Evolutionary conservation across 257 asterid species (phyloP).

Genomic region (Salvia splendens): DNA sequence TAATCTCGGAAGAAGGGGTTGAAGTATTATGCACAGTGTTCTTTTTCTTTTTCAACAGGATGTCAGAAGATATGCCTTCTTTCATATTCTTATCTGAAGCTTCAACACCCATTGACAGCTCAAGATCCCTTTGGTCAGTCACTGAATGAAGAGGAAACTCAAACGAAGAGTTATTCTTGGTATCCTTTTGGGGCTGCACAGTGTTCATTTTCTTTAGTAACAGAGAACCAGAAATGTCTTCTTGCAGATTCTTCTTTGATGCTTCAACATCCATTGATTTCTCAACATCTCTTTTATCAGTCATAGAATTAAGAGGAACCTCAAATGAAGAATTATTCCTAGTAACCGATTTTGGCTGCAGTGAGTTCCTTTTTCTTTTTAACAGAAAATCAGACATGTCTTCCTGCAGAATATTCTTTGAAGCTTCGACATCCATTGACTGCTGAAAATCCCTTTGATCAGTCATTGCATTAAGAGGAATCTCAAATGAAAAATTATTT

Average conservation of each 20-base stretch:
- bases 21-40: constrained; percentile 35
- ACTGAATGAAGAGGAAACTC: constrained; percentile 23
- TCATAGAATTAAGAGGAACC: constrained; percentile 12
- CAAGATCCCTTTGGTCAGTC: constrained; percentile 41
- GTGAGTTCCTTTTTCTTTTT: too few species aligned
- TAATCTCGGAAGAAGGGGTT: constrained; percentile 43
- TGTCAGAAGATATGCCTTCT: constrained; percentile 35
- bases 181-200: constrained; percentile 36
- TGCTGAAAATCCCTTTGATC: too few species aligned
- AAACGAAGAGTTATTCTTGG: constrained; percentile 9
- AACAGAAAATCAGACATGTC: too few species aligned
- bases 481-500: too few species aligned
- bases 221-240: constrained; percentile 38
- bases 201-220: constrained; percentile 28
- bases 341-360: too few species aligned
- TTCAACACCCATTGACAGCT: constrained; percentile 36
- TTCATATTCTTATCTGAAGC: constrained; percentile 44
- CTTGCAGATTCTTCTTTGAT: constrained; percentile 46
- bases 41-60: constrained; percentile 41
- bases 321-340: not conserved
- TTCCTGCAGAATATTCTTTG: too few species aligned
- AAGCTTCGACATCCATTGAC: too few species aligned
- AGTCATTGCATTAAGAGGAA: too few species aligned
- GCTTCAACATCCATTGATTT: constrained; percentile 33
- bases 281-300: constrained; percentile 44